Conservation (phyloP, 2,329 filamentous ascomycete genomes). For the Aspergillaceae sp. region DNA sequence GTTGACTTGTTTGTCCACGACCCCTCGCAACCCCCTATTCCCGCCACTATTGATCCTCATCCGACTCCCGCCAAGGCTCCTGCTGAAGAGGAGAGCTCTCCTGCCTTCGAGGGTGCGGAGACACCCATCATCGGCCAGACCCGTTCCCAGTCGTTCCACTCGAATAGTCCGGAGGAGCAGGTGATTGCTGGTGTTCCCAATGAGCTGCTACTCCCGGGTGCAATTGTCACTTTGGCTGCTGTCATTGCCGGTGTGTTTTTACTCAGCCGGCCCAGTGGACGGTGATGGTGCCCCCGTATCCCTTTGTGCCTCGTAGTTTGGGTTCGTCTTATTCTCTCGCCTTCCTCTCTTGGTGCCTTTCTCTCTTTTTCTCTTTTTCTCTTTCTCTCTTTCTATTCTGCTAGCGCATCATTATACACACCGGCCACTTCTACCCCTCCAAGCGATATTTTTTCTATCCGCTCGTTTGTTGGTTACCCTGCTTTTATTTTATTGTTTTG, state of each 20-base stretch:
- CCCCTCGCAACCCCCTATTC: conserved; percentile 76
- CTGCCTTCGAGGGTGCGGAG: conserved; percentile 44
- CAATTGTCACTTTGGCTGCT: conserved; percentile 88
- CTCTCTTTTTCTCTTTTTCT: background rate
- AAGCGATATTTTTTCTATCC: background rate
- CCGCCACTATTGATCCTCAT: conserved; percentile 53
- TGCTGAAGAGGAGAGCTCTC: conserved; percentile 39
- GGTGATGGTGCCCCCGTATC: conserved; percentile 20
- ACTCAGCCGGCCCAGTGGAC: conserved; percentile 58
- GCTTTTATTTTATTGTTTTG: background rate
- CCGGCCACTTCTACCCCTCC: too few relatives aligned
- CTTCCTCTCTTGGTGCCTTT: conserved; percentile 2
- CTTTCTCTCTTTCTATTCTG: too few relatives aligned
- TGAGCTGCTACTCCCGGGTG: conserved; percentile 83
- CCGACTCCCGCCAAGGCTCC: conserved; percentile 44
- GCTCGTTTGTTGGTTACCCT: background rate
- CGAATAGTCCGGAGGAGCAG: conserved; percentile 54
- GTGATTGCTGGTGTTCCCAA: conserved; percentile 88
- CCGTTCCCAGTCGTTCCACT: conserved; percentile 37
- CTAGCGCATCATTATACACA: too few relatives aligned
- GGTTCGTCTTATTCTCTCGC: background rate
- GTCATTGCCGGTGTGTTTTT: conserved; percentile 92
- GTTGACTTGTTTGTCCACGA: conserved; percentile 97
- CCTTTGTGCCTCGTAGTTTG: background rate
- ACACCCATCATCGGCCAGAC: conserved; percentile 31